Evolutionary conservation across 202 grass and related monocot genomes (phyloP).

Genomic region (Elaeis oleifera): DNA sequence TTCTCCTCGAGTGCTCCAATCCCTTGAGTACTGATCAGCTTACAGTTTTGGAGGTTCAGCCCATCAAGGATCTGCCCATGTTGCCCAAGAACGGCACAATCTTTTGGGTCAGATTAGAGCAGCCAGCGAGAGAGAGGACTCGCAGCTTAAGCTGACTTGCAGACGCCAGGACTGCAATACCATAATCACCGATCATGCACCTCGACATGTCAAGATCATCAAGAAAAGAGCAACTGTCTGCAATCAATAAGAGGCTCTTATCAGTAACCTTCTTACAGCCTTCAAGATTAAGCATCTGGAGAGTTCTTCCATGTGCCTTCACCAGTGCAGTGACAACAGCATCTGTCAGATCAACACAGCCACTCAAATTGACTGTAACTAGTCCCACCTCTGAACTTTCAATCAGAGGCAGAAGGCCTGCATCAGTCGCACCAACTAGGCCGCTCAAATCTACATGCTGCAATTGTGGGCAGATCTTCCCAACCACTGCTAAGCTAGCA

Average conservation of each 20-base stretch:
- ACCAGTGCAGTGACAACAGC: constrained; percentile 38
- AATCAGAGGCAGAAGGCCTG: constrained; percentile 71
- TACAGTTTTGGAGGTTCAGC: constrained; percentile 84
- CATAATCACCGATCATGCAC: constrained; percentile 68
- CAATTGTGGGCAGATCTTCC: constrained; percentile 78
- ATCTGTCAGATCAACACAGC: constrained; percentile 71
- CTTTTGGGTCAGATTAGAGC: constrained; percentile 68
- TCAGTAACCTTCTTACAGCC: constrained; percentile 83
- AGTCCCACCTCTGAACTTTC: constrained; percentile 47
- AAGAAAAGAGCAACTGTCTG: constrained; percentile 50
- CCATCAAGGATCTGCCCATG: constrained; percentile 56
- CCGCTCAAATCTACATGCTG: constrained; percentile 75
- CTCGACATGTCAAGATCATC: constrained; percentile 83
- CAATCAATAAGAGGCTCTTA: constrained; percentile 56
- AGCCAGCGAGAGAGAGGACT: constrained; percentile 70
- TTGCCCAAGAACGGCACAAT: constrained; percentile 76
- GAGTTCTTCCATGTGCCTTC: constrained; percentile 57
- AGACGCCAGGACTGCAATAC: constrained; percentile 54
- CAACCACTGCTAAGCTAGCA: constrained; percentile 61
- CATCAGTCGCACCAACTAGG: constrained; percentile 52
- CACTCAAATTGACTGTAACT: constrained; percentile 67
- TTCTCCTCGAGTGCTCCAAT: constrained; percentile 67
- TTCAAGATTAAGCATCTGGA: constrained; percentile 68
- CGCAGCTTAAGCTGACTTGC: constrained; percentile 64
- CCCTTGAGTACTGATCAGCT: constrained; percentile 55